Base-by-base conservation (phyloP, 306 rosid species). In the Trifolium fragiferum region DNA sequence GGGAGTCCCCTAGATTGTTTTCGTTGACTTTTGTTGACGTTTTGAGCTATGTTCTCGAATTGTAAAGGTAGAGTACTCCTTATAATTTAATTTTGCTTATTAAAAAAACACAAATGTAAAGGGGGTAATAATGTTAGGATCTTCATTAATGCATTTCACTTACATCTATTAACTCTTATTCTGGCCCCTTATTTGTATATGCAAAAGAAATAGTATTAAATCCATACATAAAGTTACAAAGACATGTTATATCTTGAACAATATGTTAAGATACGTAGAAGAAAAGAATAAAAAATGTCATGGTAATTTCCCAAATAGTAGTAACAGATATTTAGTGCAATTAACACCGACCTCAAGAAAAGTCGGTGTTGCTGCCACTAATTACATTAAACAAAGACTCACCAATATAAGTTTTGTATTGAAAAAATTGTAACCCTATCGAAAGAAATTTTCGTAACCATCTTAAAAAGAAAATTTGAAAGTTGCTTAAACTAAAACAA, bases 171-270 rank as follows among this genome's bases (percentile, higher is more conserved):
- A 16, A 35, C 63, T 23, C 37, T 25, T 58, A 12, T 25, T 58
- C n/a, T 25, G 19, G 20, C 59, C 27, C 19, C 59, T 53, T 8
- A 53, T 53, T 53, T 18, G 27, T 18, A 53, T 19, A 53, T 53
- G 59, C 27, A 19, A 53, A 19, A 53, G 6, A 18, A 53, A 18
- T 9, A 19, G 27, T 53, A 53, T n/a, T 50, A 50, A 50, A 50
- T 61, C 44, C 66, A 62, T 62, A 41, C 35, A 66, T 21, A 8
- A 43, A 66, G 54, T 66, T 30, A 32, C 20, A 59, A 18, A 37
- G n/a, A 40, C 4, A 37, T 37, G 4, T 43, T 43, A 43, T 43
- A 14, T 3, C n/a, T 62, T 62, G 21, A 23, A 57, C 8, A 57
- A 33, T 61, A 33, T 4, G 47, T 0, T 12, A 37, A 18, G 25